Percentiles rank a stretch among this genome's conserved stretches.
Evolutionary conservation across 1,284 basidiomycete genomes (phyloP).

Genomic region (Heliocybe sulcata): DNA sequence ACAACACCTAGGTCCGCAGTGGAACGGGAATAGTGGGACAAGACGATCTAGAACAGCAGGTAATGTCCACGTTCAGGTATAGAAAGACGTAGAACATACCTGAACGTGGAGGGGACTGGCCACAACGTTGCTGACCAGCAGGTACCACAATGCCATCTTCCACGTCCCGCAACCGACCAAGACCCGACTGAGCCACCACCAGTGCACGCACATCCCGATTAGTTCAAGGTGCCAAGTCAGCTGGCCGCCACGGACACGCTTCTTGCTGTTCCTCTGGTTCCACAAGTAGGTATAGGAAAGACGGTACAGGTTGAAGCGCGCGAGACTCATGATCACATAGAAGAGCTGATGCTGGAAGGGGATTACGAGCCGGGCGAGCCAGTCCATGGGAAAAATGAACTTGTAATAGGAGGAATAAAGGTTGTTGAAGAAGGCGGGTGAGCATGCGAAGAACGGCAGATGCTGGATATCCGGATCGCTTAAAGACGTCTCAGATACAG

Average conservation of each 20-base stretch:
- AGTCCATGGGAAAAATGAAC: conserved; percentile 79
- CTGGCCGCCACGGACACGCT: conserved; percentile 49
- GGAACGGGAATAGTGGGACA: conserved; percentile 97
- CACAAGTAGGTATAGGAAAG: conserved; percentile 81
- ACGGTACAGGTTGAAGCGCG: conserved; percentile 93
- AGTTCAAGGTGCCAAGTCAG: conserved; percentile 76
- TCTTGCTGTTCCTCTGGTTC: conserved; percentile 53
- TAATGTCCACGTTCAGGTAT: neutral
- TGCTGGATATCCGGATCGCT: conserved; percentile 97
- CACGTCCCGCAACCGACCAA: conserved; percentile 64
- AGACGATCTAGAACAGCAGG: conserved; percentile 71
- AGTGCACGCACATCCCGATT: conserved; percentile 64
- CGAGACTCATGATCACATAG: conserved; percentile 88
- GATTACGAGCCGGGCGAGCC: conserved; percentile 61
- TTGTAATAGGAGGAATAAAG: conserved; percentile 96
- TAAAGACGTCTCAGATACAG: conserved; percentile 20
- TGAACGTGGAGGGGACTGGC: conserved; percentile 86
- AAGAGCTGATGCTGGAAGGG: conserved; percentile 88
- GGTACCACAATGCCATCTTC: conserved; percentile 57
- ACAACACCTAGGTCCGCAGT: conserved; percentile 86
- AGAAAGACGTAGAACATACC: conserved; percentile 27
- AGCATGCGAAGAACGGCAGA: conserved; percentile 94
- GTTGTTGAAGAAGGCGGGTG: conserved; percentile 77
- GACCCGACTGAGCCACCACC: conserved; percentile 71
- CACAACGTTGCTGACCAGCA: conserved; percentile 74